Conservation (phyloP, 192 early-diverging fungal species). For the Coemansia sp. region DNA sequence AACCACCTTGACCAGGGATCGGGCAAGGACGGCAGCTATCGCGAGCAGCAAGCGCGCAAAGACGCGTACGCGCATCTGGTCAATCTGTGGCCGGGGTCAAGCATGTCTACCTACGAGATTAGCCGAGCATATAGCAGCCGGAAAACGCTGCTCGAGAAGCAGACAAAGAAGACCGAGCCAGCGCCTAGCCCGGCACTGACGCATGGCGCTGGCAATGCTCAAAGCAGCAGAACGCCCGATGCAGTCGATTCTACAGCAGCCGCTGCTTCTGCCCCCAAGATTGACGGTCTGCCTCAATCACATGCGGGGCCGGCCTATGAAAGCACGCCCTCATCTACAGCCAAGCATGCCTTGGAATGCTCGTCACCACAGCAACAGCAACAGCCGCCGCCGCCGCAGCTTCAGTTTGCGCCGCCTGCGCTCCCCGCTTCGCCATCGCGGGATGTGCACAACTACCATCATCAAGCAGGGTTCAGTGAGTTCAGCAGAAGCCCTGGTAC, state of each 20-base stretch:
- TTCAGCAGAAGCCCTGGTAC: not conserved
- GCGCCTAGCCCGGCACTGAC: not conserved
- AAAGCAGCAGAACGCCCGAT: not conserved
- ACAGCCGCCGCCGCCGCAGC: not conserved
- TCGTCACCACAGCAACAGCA: not conserved
- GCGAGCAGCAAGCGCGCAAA: constrained; percentile 54
- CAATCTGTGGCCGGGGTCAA: constrained; percentile 45
- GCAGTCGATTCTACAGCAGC: not conserved
- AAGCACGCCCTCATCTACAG: not conserved
- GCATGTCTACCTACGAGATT: constrained; percentile 54
- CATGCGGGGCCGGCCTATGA: not conserved
- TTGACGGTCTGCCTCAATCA: not conserved
- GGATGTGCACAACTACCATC: not conserved
- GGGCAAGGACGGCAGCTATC: constrained; percentile 35
- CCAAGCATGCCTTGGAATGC: not conserved
- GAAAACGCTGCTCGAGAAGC: constrained; percentile 49
- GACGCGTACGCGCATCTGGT: constrained; percentile 51
- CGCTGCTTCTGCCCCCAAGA: not conserved
- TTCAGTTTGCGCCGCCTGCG: not conserved
- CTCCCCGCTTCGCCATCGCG: not conserved
- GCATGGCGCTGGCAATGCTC: not conserved
- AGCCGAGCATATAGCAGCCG: constrained; percentile 55
- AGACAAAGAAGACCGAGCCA: constrained; percentile 30
- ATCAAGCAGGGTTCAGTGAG: not conserved
- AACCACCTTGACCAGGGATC: constrained; percentile 17